Evolutionary conservation across 108 stramenopile genomes (phyloP), one percentile per base, ranked within the genome.

Genomic region (Aurantiochytrium sp.): DNA sequence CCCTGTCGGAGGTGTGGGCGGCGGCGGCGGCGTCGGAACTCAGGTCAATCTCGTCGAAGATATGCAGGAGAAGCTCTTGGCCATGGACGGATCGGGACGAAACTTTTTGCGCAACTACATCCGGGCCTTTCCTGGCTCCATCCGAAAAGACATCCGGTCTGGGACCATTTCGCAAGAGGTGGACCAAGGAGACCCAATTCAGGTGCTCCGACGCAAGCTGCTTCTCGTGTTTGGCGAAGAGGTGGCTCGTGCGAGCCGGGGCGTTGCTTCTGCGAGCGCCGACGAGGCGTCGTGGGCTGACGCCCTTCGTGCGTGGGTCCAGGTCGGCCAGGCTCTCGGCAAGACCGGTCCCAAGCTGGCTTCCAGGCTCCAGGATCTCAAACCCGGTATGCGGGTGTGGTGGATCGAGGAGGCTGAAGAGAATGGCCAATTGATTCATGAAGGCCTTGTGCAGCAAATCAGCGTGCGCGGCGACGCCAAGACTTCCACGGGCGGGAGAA

Each of bases 1-100:
- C n/a, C n/a, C n/a, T n/a, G n/a, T n/a, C n/a, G n/a, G n/a, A n/a
- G n/a, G n/a, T n/a, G n/a, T n/a, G n/a, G n/a, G n/a, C n/a, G n/a
- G n/a, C n/a, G n/a, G n/a, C n/a, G n/a, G n/a, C n/a, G n/a, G n/a
- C n/a, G n/a, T n/a, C n/a, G n/a, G n/a, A n/a, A n/a, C n/a, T n/a
- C n/a, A n/a, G n/a, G n/a, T 24, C 36, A 48, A 81, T 24, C 39
- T 81, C 24, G 39, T 48, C 42, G 73, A 81, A 24, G 73, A 81
- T 24, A 81, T 81, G 73, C 73, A 81, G 45, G 42, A 81, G 73
- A 81, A 81, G 45, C 73, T 81, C 73, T 30, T 81, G 24, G 73
- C 73, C 21, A 48, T 81, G 73, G 73, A 81, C 24, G 73, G 73
- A 12, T 48, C 73, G n/a, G 73, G 73, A n/a, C 73, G 73, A 22